phyloP scores from a whole-genome alignment of 2,329 filamentous ascomycete species.

The Amauroascus verrucosus region DNA sequence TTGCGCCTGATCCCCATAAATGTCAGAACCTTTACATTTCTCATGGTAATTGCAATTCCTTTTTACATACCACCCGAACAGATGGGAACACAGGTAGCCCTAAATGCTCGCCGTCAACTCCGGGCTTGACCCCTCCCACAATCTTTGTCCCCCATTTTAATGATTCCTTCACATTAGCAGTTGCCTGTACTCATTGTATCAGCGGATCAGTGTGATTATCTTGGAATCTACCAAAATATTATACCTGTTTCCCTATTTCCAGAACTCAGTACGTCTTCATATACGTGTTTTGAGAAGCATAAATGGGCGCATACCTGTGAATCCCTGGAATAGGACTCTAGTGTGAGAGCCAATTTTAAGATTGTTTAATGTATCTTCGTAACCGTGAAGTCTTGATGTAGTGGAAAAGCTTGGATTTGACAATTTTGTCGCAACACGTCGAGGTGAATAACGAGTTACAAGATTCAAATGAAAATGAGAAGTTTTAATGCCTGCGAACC shows the following conservation, averaged over 20 bases:
- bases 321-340: conserved; percentile 59
- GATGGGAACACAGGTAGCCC: conserved; percentile 61
- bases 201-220: background rate
- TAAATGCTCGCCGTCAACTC: conserved; percentile 59
- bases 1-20: conserved; percentile 46
- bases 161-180: conserved; percentile 65
- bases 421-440: background rate
- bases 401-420: conserved; percentile 24
- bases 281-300: background rate
- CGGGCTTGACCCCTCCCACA: conserved; percentile 66
- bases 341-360: conserved; percentile 58
- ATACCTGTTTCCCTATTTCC: conserved; percentile 15
- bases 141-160: conserved; percentile 70
- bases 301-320: conserved; percentile 44
- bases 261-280: background rate
- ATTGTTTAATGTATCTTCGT: conserved; percentile 55
- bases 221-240: background rate
- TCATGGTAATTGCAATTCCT: background rate
- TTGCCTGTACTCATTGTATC: conserved; percentile 42
- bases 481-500: background rate
- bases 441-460: background rate
- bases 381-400: conserved; percentile 27
- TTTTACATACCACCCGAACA: conserved; percentile 45
- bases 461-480: background rate
- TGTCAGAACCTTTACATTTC: background rate